Percentiles rank a stretch among this genome's conserved stretches.
Evolutionary conservation across 2,329 filamentous ascomycete genomes (phyloP).

Genomic region (Claviceps sp.): DNA sequence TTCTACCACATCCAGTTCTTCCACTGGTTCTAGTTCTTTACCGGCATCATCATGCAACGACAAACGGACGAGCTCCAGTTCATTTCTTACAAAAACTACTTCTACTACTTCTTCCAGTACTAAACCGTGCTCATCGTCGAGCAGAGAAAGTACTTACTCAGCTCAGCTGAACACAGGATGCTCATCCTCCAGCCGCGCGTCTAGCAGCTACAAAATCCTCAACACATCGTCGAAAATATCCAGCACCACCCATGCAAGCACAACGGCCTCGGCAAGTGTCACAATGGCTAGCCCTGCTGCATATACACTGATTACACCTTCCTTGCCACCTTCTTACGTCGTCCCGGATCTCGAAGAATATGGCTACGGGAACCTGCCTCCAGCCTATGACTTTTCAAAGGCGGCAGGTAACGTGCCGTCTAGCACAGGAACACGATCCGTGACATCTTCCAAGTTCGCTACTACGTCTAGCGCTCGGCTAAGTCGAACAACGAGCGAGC

Average conservation of each 20-base stretch:
- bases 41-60: conserved; percentile 2
- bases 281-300: conserved; percentile 1
- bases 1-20: not conserved
- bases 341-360: conserved; percentile 7
- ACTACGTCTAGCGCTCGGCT: not conserved
- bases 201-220: not conserved
- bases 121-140: not conserved
- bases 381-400: conserved; percentile 1
- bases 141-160: not conserved
- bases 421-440: not conserved
- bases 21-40: not conserved
- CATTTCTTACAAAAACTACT: not conserved
- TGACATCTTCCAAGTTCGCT: not conserved
- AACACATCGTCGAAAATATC: not conserved
- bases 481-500: not conserved
- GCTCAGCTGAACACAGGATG: not conserved
- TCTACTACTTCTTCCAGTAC: not conserved
- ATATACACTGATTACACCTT: conserved; percentile 2
- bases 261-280: not conserved
- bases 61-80: not conserved
- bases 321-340: conserved; percentile 4
- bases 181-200: not conserved
- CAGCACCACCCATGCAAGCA: not conserved
- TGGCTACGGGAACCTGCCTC: conserved; percentile 3
- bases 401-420: not conserved